Evolutionary conservation across 306 rosid species (phyloP).

Genomic region (Vicia villosa): DNA sequence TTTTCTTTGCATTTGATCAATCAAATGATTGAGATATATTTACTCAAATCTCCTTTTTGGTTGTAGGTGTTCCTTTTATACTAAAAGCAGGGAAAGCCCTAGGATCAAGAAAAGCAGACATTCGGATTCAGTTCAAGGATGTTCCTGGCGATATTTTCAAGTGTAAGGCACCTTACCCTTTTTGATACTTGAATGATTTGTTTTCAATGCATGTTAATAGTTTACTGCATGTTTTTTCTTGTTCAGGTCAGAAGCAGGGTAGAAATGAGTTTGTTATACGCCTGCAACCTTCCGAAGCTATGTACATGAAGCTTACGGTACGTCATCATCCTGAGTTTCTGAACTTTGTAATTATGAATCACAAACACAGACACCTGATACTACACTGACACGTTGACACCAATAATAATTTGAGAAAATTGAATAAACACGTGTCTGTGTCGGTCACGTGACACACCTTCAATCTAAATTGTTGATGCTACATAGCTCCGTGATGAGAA

Average conservation of each 20-base stretch:
- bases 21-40: slow-evolving; percentile 16
- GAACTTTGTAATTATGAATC: not conserved
- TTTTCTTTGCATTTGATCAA: slow-evolving; percentile 24
- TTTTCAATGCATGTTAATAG: slow-evolving; percentile 7
- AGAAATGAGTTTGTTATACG: slow-evolving; percentile 91
- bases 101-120: slow-evolving; percentile 84
- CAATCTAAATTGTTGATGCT: not conserved
- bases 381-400: not conserved
- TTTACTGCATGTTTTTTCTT: slow-evolving; percentile 29
- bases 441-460: not conserved
- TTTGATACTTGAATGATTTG: not conserved
- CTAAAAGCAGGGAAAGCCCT: slow-evolving; percentile 97
- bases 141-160: slow-evolving; percentile 97
- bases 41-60: slow-evolving; percentile 12
- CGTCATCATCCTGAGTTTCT: slow-evolving; percentile 25
- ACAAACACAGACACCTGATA: not conserved
- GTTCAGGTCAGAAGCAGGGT: slow-evolving; percentile 83
- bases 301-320: slow-evolving; percentile 91
- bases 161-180: slow-evolving; percentile 61
- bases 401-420: not conserved
- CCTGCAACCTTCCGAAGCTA: slow-evolving; percentile 83
- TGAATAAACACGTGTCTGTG: not conserved
- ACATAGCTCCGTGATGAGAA: not conserved
- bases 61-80: slow-evolving; percentile 89
- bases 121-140: slow-evolving; percentile 95